Evolutionary conservation across 495 filamentous ascomycete genomes (phyloP), one percentile per base, ranked within the genome.

Genomic region (Talaromyces proteolyticus): DNA sequence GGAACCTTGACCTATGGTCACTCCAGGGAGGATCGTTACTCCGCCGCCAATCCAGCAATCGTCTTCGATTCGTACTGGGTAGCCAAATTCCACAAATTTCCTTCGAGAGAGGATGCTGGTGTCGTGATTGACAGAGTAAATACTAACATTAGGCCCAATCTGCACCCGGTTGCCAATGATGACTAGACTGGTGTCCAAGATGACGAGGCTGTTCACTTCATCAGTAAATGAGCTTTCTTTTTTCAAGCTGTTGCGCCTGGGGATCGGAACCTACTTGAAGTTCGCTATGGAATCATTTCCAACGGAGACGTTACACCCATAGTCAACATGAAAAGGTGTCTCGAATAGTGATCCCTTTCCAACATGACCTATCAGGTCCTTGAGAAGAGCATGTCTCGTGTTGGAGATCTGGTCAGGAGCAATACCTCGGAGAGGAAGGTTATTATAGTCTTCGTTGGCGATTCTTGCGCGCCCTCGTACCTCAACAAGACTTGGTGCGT

Each of bases 11-110:
- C 72, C 72, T 23, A 76, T 70, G 2, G 66, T 86, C 8, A 94
- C 86, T 0, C 90, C 89, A 0, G 87, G 80, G 10, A 86, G 61
- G 8, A 95, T 74, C 14, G 78, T 67, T 2, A 84, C 86, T 57
- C 82, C 83, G 0, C 87, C 89, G 0, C 89, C 87, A 36, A 95
- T 70, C 89, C 90, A 95, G 59, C 87, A 91, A 58, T 95, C 89
- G 52, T 91, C 85, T 1, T 80, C 89, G 41, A 95, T 81, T 8
- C 65, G 73, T 41, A 95, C 86, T 4, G 86, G 81, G 51, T 77
- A 79, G 3, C 88, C 88, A 24, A 74, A 65, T 62, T 95, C 89
- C 0, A 89, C 84, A 0, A 86, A 88, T 41, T 78, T 69, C 3
- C 77, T 79, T 0, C 89, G 87, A 48, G 88, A 85, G 6, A 87